Conservation (phyloP, 2,329 filamentous ascomycete species). For the Chaetomium sp. region DNA sequence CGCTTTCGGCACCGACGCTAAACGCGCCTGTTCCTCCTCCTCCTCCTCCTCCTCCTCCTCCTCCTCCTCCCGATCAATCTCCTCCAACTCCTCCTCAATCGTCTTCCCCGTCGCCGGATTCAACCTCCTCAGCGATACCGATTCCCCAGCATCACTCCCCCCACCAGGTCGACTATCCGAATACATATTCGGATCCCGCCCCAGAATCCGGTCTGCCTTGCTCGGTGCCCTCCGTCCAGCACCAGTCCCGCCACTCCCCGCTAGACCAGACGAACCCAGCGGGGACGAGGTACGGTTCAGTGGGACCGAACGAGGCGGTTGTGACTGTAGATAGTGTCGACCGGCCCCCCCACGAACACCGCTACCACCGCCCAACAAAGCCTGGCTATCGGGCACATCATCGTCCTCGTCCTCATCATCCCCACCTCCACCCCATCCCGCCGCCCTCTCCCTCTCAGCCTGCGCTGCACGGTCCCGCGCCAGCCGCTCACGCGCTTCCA, state of each 20-base stretch:
- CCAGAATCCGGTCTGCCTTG: slow-evolving; percentile 54
- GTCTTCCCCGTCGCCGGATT: slow-evolving; percentile 38
- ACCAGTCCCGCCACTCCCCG: not conserved
- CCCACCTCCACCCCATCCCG: slow-evolving; percentile 56
- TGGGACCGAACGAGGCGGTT: not conserved
- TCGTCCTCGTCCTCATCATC: slow-evolving; percentile 20
- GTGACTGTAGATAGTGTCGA: slow-evolving; percentile 29
- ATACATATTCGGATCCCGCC: slow-evolving; percentile 51
- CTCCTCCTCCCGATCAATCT: slow-evolving; percentile 24
- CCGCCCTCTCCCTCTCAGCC: slow-evolving; percentile 55
- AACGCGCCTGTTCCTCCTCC: not conserved
- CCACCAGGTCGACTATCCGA: slow-evolving; percentile 31
- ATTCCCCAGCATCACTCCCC: slow-evolving; percentile 18
- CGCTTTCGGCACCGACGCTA: too few relatives aligned
- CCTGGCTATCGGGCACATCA: not conserved
- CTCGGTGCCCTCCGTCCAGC: slow-evolving; percentile 37
- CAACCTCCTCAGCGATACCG: slow-evolving; percentile 39
- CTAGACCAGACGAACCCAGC: too few relatives aligned
- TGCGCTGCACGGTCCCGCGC: slow-evolving; percentile 52
- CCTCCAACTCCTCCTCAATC: slow-evolving; percentile 36
- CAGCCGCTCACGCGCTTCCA: slow-evolving; percentile 62
- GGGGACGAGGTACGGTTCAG: too few relatives aligned
- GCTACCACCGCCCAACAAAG: not conserved
- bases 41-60: slow-evolving; percentile 12
- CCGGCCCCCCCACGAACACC: slow-evolving; percentile 22